Base-by-base conservation (phyloP, 805 yeast genomes). In the Kodamaea nitidulidarum region DNA sequence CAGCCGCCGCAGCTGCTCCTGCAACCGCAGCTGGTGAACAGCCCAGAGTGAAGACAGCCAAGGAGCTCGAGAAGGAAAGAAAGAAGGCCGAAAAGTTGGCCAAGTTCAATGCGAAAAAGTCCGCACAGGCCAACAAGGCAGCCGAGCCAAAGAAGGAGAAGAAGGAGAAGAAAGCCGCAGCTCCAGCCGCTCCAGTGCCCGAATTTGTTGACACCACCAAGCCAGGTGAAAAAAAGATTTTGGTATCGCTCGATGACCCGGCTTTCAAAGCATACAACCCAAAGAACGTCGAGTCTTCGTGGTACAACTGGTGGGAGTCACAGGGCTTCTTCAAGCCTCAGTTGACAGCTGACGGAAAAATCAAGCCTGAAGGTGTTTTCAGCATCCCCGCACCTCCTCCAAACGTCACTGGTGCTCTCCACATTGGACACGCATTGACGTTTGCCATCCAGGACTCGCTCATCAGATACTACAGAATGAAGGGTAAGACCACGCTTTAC, bases 331-430 rank as follows among this genome's bases (percentile, higher is more conserved):
- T 93, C 56, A 82, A 84, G 65, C 98, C 98, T 14, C 85, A 86
- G 59, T 80, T 84, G 50, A 73, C 81, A 32, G 74, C 67, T 42
- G 81, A 81, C 55, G 97, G 97, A 33, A 65, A 80, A 33, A 55
- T 78, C 50, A 82, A 82, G 58, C 85, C 93, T 31, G 90, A 80
- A 56, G 98, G 98, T 51, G 58, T 73, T 14, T 93, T 91, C 66
- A 75, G 84, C 46, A 87, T 93, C 54, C 97, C 98, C 28, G 93
- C 96, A n/a, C 98, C 98, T 28, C 98, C 98, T 46, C 98, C 98
- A 59, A 93, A 93, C 63, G 95, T 93, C 48, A 93, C 98, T 35
- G 98, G 98, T 68, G 97, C 98, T 34, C 75, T 93, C 51, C 98
- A 93, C 65, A 93, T 93, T 64, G 98, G 98, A 52, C 98, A 93